Conservation (phyloP, 1,284 basidiomycete species). For the Cryptococcus sp. region DNA sequence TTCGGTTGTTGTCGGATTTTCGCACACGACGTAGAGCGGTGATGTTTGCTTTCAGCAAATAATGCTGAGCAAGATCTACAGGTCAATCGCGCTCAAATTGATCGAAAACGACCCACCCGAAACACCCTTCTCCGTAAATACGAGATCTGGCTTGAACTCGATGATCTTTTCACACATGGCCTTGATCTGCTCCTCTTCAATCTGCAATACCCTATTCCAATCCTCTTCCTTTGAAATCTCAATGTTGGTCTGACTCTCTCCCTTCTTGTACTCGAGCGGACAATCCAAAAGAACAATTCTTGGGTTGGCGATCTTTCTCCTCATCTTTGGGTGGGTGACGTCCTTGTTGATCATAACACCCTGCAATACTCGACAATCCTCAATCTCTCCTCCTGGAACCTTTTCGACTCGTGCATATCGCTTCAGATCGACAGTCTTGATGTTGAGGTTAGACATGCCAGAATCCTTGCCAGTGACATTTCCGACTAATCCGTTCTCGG, state of each 20-base stretch:
- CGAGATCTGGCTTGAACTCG: slow-evolving; percentile 90
- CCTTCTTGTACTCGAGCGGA: slow-evolving; percentile 98
- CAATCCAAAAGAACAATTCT: slow-evolving; percentile 90
- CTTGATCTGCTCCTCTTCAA: slow-evolving; percentile 98
- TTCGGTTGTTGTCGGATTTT: slow-evolving; percentile 98
- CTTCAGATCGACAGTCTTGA: slow-evolving; percentile 94
- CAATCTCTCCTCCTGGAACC: slow-evolving; percentile 94
- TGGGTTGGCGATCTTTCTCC: slow-evolving; percentile 84
- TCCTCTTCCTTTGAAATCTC: slow-evolving; percentile 93
- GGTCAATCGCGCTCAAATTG: slow-evolving; percentile 6
- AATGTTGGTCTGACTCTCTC: slow-evolving; percentile 97
- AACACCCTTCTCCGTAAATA: slow-evolving; percentile 97
- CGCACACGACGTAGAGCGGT: slow-evolving; percentile 90
- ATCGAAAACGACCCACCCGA: slow-evolving; percentile 59
- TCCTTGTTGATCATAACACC: slow-evolving; percentile 99
- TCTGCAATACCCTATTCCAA: slow-evolving; percentile 87
- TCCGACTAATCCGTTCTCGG: slow-evolving; percentile 45
- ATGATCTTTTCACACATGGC: slow-evolving; percentile 78
- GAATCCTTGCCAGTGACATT: slow-evolving; percentile 13
- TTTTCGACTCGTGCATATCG: slow-evolving; percentile 97
- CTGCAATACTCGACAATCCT: slow-evolving; percentile 78
- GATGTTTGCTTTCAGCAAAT: slow-evolving; percentile 82
- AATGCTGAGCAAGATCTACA: slow-evolving; percentile 87
- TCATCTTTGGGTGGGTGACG: slow-evolving; percentile 96
- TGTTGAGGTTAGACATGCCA: slow-evolving; percentile 40